Conservation (phyloP, 148 eudicot species). For the Camellia japonica region DNA sequence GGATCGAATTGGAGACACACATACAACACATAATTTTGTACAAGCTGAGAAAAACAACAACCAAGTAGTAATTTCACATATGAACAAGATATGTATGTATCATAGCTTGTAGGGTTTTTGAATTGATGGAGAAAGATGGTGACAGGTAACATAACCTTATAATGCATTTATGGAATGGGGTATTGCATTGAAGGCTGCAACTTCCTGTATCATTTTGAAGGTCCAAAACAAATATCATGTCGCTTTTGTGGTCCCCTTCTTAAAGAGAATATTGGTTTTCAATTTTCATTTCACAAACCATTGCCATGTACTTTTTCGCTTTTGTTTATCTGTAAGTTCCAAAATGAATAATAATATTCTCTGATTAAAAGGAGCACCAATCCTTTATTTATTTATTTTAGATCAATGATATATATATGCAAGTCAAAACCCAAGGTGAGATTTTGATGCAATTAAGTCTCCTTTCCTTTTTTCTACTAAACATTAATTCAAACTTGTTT, state of each 20-base stretch:
- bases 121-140: slow-evolving; percentile 16
- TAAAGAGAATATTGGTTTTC: slow-evolving; percentile 10
- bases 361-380: background rate
- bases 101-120: background rate
- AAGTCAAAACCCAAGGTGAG: too few relatives aligned
- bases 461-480: too few relatives aligned
- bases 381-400: too few relatives aligned
- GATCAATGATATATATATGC: too few relatives aligned
- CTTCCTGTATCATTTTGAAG: slow-evolving; percentile 32
- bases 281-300: background rate
- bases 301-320: background rate
- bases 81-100: background rate
- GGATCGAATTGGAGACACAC: too few relatives aligned
- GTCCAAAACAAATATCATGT: slow-evolving; percentile 22
- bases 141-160: slow-evolving; percentile 22
- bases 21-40: too few relatives aligned
- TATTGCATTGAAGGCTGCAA: slow-evolving; percentile 35
- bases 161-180: slow-evolving; percentile 39
- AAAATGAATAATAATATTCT: background rate
- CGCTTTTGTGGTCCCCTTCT: slow-evolving; percentile 19
- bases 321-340: background rate
- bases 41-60: background rate
- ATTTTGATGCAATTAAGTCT: too few relatives aligned
- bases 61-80: background rate
- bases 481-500: too few relatives aligned